phyloP scores from a whole-genome alignment of 2,329 filamentous ascomycete species.

The Curvularia sp. region DNA sequence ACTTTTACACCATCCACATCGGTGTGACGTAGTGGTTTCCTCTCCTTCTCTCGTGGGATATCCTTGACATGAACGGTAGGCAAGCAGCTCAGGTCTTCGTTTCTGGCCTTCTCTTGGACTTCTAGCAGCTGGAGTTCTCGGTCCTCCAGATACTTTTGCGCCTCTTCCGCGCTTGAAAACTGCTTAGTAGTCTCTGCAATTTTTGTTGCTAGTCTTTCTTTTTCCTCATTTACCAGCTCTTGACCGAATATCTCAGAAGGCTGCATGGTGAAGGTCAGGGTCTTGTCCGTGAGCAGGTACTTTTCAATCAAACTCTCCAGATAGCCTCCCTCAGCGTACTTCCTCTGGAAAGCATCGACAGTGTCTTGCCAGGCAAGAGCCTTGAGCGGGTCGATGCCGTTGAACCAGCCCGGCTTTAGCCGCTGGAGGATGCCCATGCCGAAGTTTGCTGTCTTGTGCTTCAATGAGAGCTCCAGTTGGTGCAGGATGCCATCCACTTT shows the following conservation, averaged over 20 bases:
- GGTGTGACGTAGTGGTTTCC: slow-evolving; percentile 68
- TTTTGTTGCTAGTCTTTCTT: slow-evolving; percentile 73
- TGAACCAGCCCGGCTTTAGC: slow-evolving; percentile 92
- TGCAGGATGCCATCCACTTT: slow-evolving; percentile 96
- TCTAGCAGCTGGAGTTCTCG: slow-evolving; percentile 80
- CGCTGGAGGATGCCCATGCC: slow-evolving; percentile 90
- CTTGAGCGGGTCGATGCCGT: slow-evolving; percentile 90
- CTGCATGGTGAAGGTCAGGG: slow-evolving; percentile 91
- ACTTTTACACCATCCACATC: slow-evolving; percentile 70
- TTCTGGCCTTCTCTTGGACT: slow-evolving; percentile 83
- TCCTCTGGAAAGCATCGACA: slow-evolving; percentile 79
- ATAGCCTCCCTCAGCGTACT: slow-evolving; percentile 77
- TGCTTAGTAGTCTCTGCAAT: slow-evolving; percentile 72
- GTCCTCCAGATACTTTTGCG: slow-evolving; percentile 73
- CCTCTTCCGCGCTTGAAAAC: slow-evolving; percentile 74
- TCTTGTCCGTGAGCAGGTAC: slow-evolving; percentile 86
- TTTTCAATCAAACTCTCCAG: slow-evolving; percentile 86
- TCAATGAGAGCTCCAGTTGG: slow-evolving; percentile 88
- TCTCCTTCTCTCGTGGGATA: slow-evolving; percentile 80
- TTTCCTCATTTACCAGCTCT: slow-evolving; percentile 78
- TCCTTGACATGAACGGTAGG: slow-evolving; percentile 89
- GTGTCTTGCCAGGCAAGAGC: slow-evolving; percentile 91
- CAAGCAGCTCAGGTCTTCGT: slow-evolving; percentile 83
- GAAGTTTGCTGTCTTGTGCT: slow-evolving; percentile 96
- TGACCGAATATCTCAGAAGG: slow-evolving; percentile 78